phyloP scores from a whole-genome alignment of 1,139 yeast genomes.

The Suhomyces kunorum region DNA sequence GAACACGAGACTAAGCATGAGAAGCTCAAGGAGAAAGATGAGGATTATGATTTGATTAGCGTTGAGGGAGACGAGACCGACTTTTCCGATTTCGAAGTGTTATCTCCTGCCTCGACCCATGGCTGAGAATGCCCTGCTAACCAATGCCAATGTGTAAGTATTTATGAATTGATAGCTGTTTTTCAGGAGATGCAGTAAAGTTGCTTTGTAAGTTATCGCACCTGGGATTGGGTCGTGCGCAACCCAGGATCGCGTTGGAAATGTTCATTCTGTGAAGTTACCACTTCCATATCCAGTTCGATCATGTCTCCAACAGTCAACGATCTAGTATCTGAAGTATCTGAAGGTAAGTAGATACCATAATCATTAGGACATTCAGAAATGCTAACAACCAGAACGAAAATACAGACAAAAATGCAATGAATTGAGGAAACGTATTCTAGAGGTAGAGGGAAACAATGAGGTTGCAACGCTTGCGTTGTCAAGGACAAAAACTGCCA shows the following conservation, averaged over 20 bases:
- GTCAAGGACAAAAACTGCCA: conserved; percentile 72
- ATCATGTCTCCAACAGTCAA: conserved; percentile 1
- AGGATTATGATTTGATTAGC: conserved; percentile 40
- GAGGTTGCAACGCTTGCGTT: conserved; percentile 78
- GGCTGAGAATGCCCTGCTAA: background rate
- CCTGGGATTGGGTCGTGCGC: background rate
- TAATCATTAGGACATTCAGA: background rate
- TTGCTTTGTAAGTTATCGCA: too few relatives aligned
- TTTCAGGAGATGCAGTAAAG: too few relatives aligned
- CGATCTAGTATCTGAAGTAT: conserved; percentile 3
- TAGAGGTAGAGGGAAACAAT: conserved; percentile 76
- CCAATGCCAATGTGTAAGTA: background rate
- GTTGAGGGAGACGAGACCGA: conserved; percentile 28
- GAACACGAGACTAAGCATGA: background rate
- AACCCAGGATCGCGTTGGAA: background rate
- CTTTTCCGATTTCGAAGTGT: conserved; percentile 43
- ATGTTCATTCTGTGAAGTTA: background rate
- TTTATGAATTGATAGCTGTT: background rate
- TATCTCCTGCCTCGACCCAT: conserved; percentile 28
- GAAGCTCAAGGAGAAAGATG: conserved; percentile 18
- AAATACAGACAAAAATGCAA: conserved; percentile 61
- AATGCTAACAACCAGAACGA: conserved; percentile 31
- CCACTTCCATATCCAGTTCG: background rate
- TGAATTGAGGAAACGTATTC: conserved; percentile 70
- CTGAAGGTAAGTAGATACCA: background rate